phyloP scores from a whole-genome alignment of 257 asterid genomes.

The Buddleja alternifolia region DNA sequence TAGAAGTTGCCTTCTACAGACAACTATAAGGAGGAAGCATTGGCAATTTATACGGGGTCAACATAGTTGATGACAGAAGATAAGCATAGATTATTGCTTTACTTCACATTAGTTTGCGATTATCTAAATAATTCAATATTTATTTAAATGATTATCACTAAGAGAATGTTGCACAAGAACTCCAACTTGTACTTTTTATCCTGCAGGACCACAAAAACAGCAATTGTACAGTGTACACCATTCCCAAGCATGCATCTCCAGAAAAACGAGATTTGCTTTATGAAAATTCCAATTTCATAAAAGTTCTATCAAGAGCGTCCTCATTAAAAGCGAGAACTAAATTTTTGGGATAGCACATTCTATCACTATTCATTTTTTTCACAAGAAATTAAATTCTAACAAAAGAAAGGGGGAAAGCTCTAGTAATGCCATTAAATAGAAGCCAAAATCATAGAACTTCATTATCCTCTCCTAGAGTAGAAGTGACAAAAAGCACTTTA shows the following conservation, averaged over 20 bases:
- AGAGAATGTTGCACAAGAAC: not conserved
- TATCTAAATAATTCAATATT: not conserved
- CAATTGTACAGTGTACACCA: not conserved
- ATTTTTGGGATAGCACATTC: conserved; percentile 11
- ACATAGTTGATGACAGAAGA: not conserved
- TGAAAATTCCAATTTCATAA: not conserved
- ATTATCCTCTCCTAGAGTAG: conserved; percentile 13
- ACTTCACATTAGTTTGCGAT: not conserved
- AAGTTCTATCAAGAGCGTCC: not conserved
- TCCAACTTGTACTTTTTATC: not conserved
- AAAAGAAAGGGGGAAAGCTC: conserved; percentile 3
- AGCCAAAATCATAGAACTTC: conserved; percentile 11
- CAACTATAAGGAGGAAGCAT: not conserved
- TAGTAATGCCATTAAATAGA: conserved; percentile 17
- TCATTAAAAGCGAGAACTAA: conserved; percentile 12
- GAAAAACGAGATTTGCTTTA: not conserved
- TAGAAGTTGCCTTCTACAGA: not conserved
- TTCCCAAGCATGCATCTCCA: conserved; percentile 20
- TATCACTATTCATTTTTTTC: not conserved
- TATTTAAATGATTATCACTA: too few species aligned
- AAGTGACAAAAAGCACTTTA: conserved; percentile 27
- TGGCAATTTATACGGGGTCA: not conserved
- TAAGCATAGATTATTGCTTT: not conserved
- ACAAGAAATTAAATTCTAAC: conserved; percentile 7
- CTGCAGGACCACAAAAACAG: not conserved